phyloP scores from a whole-genome alignment of 768 basidiomycete genomes.

The Calocera cornea region DNA sequence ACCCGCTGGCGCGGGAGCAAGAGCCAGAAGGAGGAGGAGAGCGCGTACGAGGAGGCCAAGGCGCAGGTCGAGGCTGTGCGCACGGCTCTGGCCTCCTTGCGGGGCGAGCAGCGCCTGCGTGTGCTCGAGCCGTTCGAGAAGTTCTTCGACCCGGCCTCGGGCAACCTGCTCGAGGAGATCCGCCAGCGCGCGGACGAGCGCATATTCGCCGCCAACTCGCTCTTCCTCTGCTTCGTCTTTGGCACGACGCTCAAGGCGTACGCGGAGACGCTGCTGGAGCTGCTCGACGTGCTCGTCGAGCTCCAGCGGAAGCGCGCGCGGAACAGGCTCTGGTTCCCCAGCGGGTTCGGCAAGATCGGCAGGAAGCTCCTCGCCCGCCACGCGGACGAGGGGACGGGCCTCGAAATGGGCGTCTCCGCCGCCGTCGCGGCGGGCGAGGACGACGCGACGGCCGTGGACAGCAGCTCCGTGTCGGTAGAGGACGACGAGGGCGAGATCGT shows the following conservation, averaged over 20 bases:
- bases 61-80: conserved; percentile 14
- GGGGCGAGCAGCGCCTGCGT: conserved; percentile 22
- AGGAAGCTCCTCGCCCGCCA: conserved; percentile 15
- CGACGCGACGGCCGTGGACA: conserved; percentile 16
- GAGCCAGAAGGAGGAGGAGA: conserved; percentile 3
- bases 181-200: conserved; percentile 19
- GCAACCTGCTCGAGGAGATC: conserved; percentile 12
- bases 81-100: conserved; percentile 14
- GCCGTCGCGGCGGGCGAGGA: conserved; percentile 21
- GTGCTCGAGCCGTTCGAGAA: conserved; percentile 34
- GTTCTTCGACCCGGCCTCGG: conserved; percentile 24
- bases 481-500: conserved; percentile 7
- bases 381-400: neutral
- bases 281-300: conserved; percentile 28
- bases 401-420: conserved; percentile 9
- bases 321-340: conserved; percentile 39
- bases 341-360: conserved; percentile 28
- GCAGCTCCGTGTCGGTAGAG: conserved; percentile 10
- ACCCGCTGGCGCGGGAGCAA: conserved; percentile 7
- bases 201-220: conserved; percentile 24
- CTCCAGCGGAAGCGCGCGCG: conserved; percentile 28
- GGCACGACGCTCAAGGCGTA: conserved; percentile 32
- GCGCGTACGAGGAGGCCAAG: conserved; percentile 12
- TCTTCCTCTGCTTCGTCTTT: conserved; percentile 41
- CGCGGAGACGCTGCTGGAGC: conserved; percentile 25